Percentiles rank a stretch among this genome's conserved stretches.
These are phyloP conservation scores for Acanthamoeba castellanii DNA, from an alignment of 208 protist species.

Conservation along the genomic window DNA sequence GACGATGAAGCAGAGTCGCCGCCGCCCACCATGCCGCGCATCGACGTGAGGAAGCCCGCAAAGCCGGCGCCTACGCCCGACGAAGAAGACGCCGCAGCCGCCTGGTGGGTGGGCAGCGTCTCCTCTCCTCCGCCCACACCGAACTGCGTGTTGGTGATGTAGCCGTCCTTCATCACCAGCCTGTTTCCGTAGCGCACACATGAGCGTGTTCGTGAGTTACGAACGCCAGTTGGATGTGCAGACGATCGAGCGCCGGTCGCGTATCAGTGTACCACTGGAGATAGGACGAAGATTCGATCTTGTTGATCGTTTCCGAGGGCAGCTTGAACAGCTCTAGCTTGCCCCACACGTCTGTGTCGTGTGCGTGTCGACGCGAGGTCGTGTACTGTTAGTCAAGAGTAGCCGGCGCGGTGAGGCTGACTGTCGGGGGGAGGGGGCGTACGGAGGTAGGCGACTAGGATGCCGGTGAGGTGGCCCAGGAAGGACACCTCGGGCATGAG, in stretches of 20 bases:
- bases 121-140: not conserved
- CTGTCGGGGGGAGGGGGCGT: not conserved
- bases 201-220: not conserved
- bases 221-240: not conserved
- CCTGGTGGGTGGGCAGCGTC: not conserved
- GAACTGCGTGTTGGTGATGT: conserved; percentile 54
- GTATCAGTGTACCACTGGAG: not conserved
- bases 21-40: not conserved
- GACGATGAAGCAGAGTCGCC: not conserved
- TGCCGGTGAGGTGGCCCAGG: conserved; percentile 83
- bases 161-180: conserved; percentile 36
- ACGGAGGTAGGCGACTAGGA: conserved; percentile 80
- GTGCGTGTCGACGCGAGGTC: too few relatives aligned
- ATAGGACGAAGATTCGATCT: not conserved
- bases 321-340: conserved; percentile 10
- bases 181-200: not conserved
- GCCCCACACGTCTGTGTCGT: not conserved
- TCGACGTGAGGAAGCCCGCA: not conserved
- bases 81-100: not conserved
- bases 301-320: conserved; percentile 16
- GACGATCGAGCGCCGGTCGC: not conserved
- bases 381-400: too few relatives aligned
- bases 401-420: not conserved
- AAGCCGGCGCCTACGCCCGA: not conserved
- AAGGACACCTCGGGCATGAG: conserved; percentile 82